A percentile compares a stretch with the other conserved stretches of the same genome.
phyloP scores from a whole-genome alignment of 257 asterid species.

The Petunia secreta region DNA sequence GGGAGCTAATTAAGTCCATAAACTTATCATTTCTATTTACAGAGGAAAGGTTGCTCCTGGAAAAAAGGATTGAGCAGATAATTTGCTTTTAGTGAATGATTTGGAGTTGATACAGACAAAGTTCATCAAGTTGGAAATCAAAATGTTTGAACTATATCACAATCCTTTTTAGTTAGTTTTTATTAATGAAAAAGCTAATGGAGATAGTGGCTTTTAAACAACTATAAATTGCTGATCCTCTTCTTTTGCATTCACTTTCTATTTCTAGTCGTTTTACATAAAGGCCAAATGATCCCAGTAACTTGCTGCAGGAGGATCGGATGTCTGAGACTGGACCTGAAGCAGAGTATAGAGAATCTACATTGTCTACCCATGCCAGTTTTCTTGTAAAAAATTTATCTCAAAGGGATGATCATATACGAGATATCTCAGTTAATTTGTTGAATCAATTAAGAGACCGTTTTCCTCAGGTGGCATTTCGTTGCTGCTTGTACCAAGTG shows the following conservation, averaged over 20 bases:
- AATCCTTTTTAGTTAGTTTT: neutral
- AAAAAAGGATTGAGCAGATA: too few relatives aligned
- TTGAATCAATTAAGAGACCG: conserved; percentile 87
- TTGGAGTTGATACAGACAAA: neutral
- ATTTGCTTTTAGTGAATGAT: neutral
- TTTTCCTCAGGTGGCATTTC: conserved; percentile 81
- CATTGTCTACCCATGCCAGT: conserved; percentile 87
- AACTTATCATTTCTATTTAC: too few relatives aligned
- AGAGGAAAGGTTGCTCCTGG: too few relatives aligned
- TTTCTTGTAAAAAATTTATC: conserved; percentile 92
- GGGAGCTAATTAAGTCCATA: too few relatives aligned
- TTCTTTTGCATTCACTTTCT: conserved; percentile 22
- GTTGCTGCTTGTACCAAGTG: conserved; percentile 22
- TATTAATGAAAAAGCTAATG: conserved; percentile 6
- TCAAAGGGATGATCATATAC: conserved; percentile 91
- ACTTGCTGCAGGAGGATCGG: conserved; percentile 74
- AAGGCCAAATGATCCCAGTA: conserved; percentile 39
- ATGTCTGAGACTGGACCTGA: conserved; percentile 83
- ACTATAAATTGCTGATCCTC: conserved; percentile 25
- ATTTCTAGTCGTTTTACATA: conserved; percentile 3
- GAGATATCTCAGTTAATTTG: conserved; percentile 79
- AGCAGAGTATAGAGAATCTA: conserved; percentile 79
- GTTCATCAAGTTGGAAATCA: neutral
- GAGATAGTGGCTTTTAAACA: conserved; percentile 20
- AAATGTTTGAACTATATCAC: neutral